Base-by-base conservation (phyloP, 2,329 filamentous ascomycete species). In the Fusarium protoensiforme region DNA sequence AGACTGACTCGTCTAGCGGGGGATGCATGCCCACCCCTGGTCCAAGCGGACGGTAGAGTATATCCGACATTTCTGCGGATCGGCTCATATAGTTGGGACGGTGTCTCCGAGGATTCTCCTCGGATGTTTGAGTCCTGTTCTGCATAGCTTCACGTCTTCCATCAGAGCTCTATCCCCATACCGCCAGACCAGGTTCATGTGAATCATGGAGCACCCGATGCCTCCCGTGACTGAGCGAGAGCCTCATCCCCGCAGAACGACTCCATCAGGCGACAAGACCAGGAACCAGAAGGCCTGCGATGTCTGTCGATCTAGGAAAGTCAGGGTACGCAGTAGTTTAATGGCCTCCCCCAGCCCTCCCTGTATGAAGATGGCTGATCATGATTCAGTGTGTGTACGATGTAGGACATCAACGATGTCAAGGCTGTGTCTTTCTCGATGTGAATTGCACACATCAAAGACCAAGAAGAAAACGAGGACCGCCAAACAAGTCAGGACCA, bases 51-150 rank as follows among this genome's bases (percentile, higher is more conserved):
- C 18, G 11, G 46, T 29, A 20, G 6, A 27, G 58, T 66, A 75
- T 62, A 53, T 76, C 75, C 75, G 75, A 77, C 0, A 61, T 75
- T 77, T 76, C 69, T 67, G 75, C 75, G 75, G 59, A 54, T 20
- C 29, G 20, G 22, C 20, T 14, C 53, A 69, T 62, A 57, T 60
- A 33, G 31, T 9, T 20, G 24, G 51, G 9, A 8, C 8, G 35
- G 11, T 65, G 39, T 51, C 67, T 74, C 74, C 74, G 74, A 76
- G 20, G 24, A 75, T 76, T 76, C 72, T 76, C 74, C 74, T 76
- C 48, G 56, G 65, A 61, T 11, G 24, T 41, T 64, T 29, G 46
- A 31, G 27, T 16, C 8, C 51, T 29, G 29, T n/a, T 24, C 14
- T 33, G 13, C 36, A 20, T 36, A 43, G 31, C 29, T 61, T 39